Evolutionary conservation across 2,329 filamentous ascomycete species (phyloP).

Genomic region (Fusarium luffae): DNA sequence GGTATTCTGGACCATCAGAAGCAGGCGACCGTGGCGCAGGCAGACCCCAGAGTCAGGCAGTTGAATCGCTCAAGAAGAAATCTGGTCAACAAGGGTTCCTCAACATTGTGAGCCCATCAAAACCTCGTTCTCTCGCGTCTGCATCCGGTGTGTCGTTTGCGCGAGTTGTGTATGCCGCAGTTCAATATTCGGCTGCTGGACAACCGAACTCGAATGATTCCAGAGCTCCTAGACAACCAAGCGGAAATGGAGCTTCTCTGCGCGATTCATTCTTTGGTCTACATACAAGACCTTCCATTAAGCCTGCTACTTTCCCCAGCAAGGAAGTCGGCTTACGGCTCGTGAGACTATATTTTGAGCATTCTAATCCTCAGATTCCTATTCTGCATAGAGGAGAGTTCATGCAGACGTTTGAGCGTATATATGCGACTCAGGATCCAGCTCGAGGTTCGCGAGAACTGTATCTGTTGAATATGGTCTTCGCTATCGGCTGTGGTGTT

Average conservation of each 20-base stretch:
- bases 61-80: slow-evolving; percentile 53
- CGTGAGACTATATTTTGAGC: slow-evolving; percentile 89
- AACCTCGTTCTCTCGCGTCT: slow-evolving; percentile 84
- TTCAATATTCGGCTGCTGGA: slow-evolving; percentile 76
- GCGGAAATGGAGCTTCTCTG: slow-evolving; percentile 77
- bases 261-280: slow-evolving; percentile 97
- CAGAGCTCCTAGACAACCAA: slow-evolving; percentile 37
- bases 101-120: slow-evolving; percentile 80
- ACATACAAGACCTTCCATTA: slow-evolving; percentile 88
- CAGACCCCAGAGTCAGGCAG: slow-evolving; percentile 47
- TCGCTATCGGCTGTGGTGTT: slow-evolving; percentile 93
- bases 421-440: slow-evolving; percentile 76
- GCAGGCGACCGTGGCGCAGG: slow-evolving; percentile 38
- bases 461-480: slow-evolving; percentile 97
- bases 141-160: slow-evolving; percentile 95
- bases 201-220: slow-evolving; percentile 61
- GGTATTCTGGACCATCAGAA: slow-evolving; percentile 51
- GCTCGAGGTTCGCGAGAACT: slow-evolving; percentile 80
- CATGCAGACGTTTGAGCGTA: slow-evolving; percentile 85
- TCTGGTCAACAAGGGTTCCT: slow-evolving; percentile 64
- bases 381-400: slow-evolving; percentile 91
- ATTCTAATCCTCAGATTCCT: slow-evolving; percentile 95
- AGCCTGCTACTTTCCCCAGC: slow-evolving; percentile 85
- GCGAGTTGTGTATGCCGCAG: slow-evolving; percentile 90
- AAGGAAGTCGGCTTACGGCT: slow-evolving; percentile 77